phyloP scores from a whole-genome alignment of 148 eudicot species.

The Rhododendron mucronatum region DNA sequence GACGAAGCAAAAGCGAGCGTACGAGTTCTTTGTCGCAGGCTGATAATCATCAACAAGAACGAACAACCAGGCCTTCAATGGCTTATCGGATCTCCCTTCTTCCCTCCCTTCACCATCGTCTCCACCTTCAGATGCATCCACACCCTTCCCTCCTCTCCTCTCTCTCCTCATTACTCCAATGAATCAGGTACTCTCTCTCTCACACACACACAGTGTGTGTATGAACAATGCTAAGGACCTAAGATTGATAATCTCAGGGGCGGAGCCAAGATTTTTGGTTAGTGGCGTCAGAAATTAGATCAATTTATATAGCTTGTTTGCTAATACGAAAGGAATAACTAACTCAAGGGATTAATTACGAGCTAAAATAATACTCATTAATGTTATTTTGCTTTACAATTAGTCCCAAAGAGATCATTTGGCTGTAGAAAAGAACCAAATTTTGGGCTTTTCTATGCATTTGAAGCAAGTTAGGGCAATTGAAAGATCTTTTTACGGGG shows the following conservation, averaged over 20 bases:
- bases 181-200: slow-evolving; percentile 43
- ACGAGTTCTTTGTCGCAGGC: slow-evolving; percentile 45
- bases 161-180: slow-evolving; percentile 34
- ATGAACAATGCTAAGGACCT: not conserved
- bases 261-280: not conserved
- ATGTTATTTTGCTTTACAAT: not conserved
- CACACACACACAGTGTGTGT: not conserved
- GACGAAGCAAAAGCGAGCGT: slow-evolving; percentile 16
- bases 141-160: slow-evolving; percentile 35
- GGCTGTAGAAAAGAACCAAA: not conserved
- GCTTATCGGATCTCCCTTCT: slow-evolving; percentile 79
- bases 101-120: slow-evolving; percentile 50
- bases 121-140: slow-evolving; percentile 84
- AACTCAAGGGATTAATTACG: not conserved
- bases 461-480: no score
- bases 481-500: not conserved
- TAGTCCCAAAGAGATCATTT: not conserved
- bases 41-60: slow-evolving; percentile 16
- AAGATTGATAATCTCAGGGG: no score
- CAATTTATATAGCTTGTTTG: not conserved
- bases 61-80: slow-evolving; percentile 54
- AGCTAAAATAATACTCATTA: not conserved
- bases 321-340: not conserved
- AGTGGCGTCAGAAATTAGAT: not conserved
- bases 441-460: no score